Conservation (phyloP, 495 filamentous ascomycete genomes). For the Penicillium cataractarum region DNA sequence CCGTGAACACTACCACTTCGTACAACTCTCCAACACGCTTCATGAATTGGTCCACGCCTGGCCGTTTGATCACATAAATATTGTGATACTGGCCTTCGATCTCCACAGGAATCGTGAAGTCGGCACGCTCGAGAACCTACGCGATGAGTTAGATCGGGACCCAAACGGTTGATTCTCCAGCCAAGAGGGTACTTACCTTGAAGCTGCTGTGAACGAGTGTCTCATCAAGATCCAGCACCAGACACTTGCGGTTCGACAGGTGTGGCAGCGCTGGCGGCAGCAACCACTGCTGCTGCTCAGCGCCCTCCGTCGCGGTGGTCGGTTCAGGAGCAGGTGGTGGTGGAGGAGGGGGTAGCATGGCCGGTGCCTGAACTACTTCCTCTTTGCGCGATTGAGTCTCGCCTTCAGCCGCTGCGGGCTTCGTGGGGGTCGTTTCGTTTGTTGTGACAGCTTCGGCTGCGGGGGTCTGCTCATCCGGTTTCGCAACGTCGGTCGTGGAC, state of each 20-base stretch:
- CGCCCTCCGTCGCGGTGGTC: slow-evolving; percentile 38
- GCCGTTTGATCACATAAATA: slow-evolving; percentile 98
- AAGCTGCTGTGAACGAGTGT: slow-evolving; percentile 99
- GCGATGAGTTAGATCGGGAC: slow-evolving; percentile 16
- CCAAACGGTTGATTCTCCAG: slow-evolving; percentile 4
- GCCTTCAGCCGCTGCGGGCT: slow-evolving; percentile 11
- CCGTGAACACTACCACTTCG: slow-evolving; percentile 98
- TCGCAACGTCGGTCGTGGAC: slow-evolving; percentile 10
- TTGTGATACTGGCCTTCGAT: slow-evolving; percentile 99
- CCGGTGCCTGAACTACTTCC: slow-evolving; percentile 38
- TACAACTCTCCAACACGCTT: slow-evolving; percentile 97
- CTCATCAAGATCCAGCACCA: slow-evolving; percentile 95
- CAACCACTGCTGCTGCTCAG: slow-evolving; percentile 70
- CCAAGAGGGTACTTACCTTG: slow-evolving; percentile 65
- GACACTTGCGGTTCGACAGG: slow-evolving; percentile 84
- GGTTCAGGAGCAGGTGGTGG: slow-evolving; percentile 47
- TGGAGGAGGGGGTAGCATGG: slow-evolving; percentile 61
- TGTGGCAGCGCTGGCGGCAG: slow-evolving; percentile 77
- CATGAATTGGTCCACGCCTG: slow-evolving; percentile 98
- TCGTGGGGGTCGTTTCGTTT: slow-evolving; percentile 18
- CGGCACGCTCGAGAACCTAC: slow-evolving; percentile 94
- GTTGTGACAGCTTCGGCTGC: slow-evolving; percentile 18
- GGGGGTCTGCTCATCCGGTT: slow-evolving; percentile 14
- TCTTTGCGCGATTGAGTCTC: slow-evolving; percentile 33
- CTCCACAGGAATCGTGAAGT: slow-evolving; percentile 98